phyloP scores from a whole-genome alignment of 305 asterid genomes.

The Plantago coronopus region DNA sequence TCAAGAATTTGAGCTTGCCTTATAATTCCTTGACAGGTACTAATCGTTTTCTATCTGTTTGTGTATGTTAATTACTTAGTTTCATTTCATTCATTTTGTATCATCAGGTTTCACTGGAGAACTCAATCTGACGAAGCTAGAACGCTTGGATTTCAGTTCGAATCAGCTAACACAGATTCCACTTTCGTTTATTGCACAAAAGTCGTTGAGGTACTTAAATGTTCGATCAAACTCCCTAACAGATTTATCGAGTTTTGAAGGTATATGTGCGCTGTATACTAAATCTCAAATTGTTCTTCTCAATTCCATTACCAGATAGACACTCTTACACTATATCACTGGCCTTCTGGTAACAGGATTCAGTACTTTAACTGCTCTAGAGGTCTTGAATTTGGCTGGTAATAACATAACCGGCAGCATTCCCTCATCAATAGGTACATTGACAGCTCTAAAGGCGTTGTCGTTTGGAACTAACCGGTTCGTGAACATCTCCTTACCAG shows the following conservation, averaged over 20 bases:
- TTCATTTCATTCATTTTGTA: too few species aligned
- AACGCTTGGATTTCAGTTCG: conserved; percentile 7
- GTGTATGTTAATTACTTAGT: too few species aligned
- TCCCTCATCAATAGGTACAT: conserved; percentile 16
- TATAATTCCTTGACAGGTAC: conserved; percentile 16
- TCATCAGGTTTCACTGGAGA: conserved; percentile 22
- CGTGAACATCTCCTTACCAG: not conserved
- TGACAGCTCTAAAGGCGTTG: conserved; percentile 22
- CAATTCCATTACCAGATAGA: too few species aligned
- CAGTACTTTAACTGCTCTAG: conserved; percentile 14
- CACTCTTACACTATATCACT: too few species aligned
- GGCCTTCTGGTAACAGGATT: conserved; percentile 13
- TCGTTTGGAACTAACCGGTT: conserved; percentile 17
- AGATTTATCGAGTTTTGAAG: conserved; percentile 12
- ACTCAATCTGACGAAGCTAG: conserved; percentile 18
- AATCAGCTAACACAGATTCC: conserved; percentile 21
- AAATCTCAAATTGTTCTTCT: too few species aligned
- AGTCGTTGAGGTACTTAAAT: conserved; percentile 16
- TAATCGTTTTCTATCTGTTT: not conserved
- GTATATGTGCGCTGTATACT: not conserved
- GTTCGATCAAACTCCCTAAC: not conserved
- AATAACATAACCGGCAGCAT: conserved; percentile 12
- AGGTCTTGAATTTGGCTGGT: conserved; percentile 10
- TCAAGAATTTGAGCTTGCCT: conserved; percentile 22
- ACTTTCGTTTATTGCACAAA: conserved; percentile 2